Base-by-base conservation (phyloP, 2,329 filamentous ascomycete species). In the Ceratocystis papillata region DNA sequence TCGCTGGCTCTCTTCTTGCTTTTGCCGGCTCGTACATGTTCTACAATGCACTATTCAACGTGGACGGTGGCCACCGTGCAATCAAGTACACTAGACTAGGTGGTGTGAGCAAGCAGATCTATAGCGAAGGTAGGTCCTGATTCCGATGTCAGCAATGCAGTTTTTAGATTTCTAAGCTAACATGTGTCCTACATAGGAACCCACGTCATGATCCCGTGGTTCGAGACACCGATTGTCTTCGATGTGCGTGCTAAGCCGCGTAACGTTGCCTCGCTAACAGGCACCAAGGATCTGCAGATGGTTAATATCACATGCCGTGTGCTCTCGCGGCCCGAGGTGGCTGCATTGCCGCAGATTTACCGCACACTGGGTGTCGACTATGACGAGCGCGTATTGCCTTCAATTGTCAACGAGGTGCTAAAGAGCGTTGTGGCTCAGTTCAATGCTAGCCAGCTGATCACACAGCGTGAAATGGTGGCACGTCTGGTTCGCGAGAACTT, bases 271-370 rank as follows among this genome's bases (percentile, higher is more conserved):
- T 97, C 94, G 70, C 84, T 99, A 71, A 99, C 94, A 68, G 94
- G 94, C 72, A 99, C 94, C 74, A 99, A 99, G 82, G 94, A 99
- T 78, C 80, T 99, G 78, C 94, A 99, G 81, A 99, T 99, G 94
- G 94, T 97, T 75, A 99, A 99, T 84, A 97, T 99, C 76, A 99
- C 93, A 74, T 99, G 94, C 79, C 93, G 94, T 89, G 94, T 99
- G 67, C 89, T 99, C 64, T 96, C 93, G 67, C 83, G 91, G 72
- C 94, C 94, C 66, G 86, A 91, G 67, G 80, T 99, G 73, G 86
- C 89, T 70, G 89, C 92, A 41, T 85, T 99, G 53, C 94, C 94
- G 20, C 90, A 96, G 79, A 99, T 99, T 74, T 99, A 97, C 83
- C 84, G 94, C 70, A 99, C 94, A 0, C 83, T 99, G 45, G 94